These are phyloP conservation scores for Verticillium albo-atrum DNA, from an alignment of 2,329 filamentous ascomycete species.

Conservation along the genomic window DNA sequence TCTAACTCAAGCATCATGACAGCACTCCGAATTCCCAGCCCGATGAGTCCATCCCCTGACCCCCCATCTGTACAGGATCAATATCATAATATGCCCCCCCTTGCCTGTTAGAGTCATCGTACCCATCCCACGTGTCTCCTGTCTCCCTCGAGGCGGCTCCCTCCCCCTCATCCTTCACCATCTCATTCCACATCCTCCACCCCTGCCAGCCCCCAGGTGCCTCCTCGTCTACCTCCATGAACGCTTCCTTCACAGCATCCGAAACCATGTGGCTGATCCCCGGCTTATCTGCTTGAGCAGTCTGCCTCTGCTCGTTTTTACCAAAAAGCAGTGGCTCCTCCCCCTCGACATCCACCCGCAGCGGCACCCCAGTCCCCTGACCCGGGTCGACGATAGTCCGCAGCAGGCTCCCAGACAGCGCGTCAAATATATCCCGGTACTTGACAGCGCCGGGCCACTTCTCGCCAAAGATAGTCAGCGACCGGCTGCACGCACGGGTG, in stretches of 20 bases:
- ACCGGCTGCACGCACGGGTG: constrained; percentile 19
- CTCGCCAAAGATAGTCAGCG: constrained; percentile 23
- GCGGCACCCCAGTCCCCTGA: background rate
- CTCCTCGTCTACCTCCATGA: constrained; percentile 23
- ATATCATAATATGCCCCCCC: background rate
- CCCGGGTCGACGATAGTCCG: constrained; percentile 14
- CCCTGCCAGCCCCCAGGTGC: constrained; percentile 19
- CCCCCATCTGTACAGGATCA: background rate
- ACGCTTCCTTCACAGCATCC: constrained; percentile 19
- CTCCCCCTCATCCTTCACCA: constrained; percentile 14
- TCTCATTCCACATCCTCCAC: constrained; percentile 23
- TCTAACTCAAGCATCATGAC: no score
- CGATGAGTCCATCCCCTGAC: background rate
- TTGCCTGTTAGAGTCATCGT: background rate
- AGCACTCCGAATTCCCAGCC: constrained; percentile 6
- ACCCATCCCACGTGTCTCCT: background rate
- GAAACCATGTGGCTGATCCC: constrained; percentile 9
- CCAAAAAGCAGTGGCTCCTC: background rate
- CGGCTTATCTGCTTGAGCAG: background rate
- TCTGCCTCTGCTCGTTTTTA: background rate
- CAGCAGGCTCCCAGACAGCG: constrained; percentile 16
- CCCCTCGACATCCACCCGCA: background rate
- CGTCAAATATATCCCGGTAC: constrained; percentile 23
- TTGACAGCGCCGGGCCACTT: constrained; percentile 21
- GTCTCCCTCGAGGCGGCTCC: background rate